Base-by-base conservation (phyloP, 257 asterid species). In the Verbena officinalis region DNA sequence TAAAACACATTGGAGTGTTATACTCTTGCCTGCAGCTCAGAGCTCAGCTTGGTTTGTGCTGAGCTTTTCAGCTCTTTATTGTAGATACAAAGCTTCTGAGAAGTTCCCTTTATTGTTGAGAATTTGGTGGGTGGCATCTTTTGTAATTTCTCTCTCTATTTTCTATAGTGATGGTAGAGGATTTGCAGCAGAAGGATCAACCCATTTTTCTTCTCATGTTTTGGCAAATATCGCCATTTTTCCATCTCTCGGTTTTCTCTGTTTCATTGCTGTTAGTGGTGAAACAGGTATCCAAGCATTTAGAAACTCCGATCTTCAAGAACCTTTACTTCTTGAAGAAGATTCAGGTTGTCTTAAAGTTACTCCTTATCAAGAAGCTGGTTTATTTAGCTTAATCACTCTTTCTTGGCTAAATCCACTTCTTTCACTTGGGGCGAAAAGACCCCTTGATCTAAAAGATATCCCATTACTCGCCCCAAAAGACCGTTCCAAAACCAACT, bases 331-430 rank as follows among this genome's bases (percentile, higher is more conserved):
- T 19, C 79, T 50, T 21, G 95, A 90, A 72, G 99, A 90, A 80
- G 98, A 91, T 58, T 83, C 95, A 4, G 97, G 95, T 34, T 84
- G 95, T 82, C 99, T 83, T 67, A 90, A 69, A 70, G 95, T 94
- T 55, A 94, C 95, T 40, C 96, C 97, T 20, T 94, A 86, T 48
- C 73, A 77, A 64, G 94, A 94, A 62, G 99, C 99, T 55, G 95
- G 99, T 4, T 9, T 94, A 68, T 76, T 90, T 55, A 90, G 99
- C 74, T 81, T 94, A 75, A 82, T 73, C 61, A 84, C 96, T 67
- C 95, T 94, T 68, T 94, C 97, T 50, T 94, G 99, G 99, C 62
- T 94, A 77, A 88, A 87, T 70, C 97, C 95, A 42, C 95, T 94
- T 67, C 97, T 94, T 60, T 90, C 99, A 8, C 70, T 65, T 0